Base-by-base conservation (phyloP, 352 stramenopile genomes). In the Globisporangium spiculum region DNA sequence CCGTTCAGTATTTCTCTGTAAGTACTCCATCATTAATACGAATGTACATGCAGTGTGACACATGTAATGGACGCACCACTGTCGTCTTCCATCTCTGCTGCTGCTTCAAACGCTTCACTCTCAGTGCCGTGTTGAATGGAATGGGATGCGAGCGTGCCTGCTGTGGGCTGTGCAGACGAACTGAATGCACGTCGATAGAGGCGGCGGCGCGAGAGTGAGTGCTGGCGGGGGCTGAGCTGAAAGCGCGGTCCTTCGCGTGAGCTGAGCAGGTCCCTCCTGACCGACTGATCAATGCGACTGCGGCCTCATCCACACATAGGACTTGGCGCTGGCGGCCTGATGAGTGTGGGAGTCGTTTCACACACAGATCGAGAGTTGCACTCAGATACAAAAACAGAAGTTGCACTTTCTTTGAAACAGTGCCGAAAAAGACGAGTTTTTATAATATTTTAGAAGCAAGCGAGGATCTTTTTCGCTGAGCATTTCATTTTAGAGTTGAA, bases 81-180 rank as follows among this genome's bases (percentile, higher is more conserved):
- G 16, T 59, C 53, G 53, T 59, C 52, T 4, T 57, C 52, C 52
- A 57, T 57, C 52, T 24, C n/a, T 57, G 52, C 22, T 57, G 22
- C 10, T 32, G 27, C 27, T 32, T 4, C 27, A 32, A 32, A 32
- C 27, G 27, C 2, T 32, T 32, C 27, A 2, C 6, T 32, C 3
- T 4, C 27, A 32, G 27, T 32, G 27, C 6, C 27, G 2, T 32
- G 27, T 32, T 32, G 27, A 32, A 32, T 32, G n/a, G 4, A 20
- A 32, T 20, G 52, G 52, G 34, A 32, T 34, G 52, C 5, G 52
- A 46, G 12, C 7, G 38, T 12, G 10, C 5, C 34, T 41, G 34
- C 34, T 46, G 38, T 20, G 38, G 3, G 38, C 38, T 46, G 38
- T 46, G 48, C 27, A n/a, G 48, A 55, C n/a, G n/a, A 26, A 55